Base-by-base conservation (phyloP, 495 filamentous ascomycete genomes). In the Penicillium argentinense region DNA sequence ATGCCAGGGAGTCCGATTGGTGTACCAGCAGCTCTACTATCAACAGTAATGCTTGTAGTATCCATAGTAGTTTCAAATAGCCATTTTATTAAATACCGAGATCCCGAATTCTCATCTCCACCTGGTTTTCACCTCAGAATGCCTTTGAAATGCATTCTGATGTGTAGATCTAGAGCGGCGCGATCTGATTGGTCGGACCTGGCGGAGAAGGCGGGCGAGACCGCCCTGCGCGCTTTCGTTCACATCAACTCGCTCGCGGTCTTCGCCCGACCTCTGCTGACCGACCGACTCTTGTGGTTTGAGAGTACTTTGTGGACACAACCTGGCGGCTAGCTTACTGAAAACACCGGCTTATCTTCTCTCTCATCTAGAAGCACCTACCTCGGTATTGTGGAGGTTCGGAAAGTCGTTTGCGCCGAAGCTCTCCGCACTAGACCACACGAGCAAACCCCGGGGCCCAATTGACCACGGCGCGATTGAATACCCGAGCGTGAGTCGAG, bases 181-280 rank as follows among this genome's bases (percentile, higher is more conserved):
- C 24, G 3, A 45, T 39, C n/a, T 49, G 45, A 45, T 49, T 39
- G 51, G 47, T 29, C 14, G 25, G 19, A 7, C 45, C 45, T 30
- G 37, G 45, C 37, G 37, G 41, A 34, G 41, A 44, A 32, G n/a
- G 41, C 9, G 17, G 29, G 17, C 17, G 17, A 44, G 41, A 44
- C 29, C 41, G 37, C 37, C 37, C 24, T 36, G 29, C 13, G 13
- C 5, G 13, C 5, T 45, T 19, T 21, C n/a, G 21, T 23, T 34
- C 42, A 16, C 30, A 36, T 45, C 38, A 22, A 26, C n/a, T 34
- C 17, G 16, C 23, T 30, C 41, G n/a, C 25, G 13, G 38, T 18
- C 22, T 19, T 29, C 27, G 25, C 2, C 25, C 21, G 11, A n/a
- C n/a, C n/a, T n/a, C n/a, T n/a, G n/a, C n/a, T n/a, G n/a, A n/a